phyloP scores from a whole-genome alignment of 2,329 filamentous ascomycete genomes.

The Alternaria brassicicola region DNA sequence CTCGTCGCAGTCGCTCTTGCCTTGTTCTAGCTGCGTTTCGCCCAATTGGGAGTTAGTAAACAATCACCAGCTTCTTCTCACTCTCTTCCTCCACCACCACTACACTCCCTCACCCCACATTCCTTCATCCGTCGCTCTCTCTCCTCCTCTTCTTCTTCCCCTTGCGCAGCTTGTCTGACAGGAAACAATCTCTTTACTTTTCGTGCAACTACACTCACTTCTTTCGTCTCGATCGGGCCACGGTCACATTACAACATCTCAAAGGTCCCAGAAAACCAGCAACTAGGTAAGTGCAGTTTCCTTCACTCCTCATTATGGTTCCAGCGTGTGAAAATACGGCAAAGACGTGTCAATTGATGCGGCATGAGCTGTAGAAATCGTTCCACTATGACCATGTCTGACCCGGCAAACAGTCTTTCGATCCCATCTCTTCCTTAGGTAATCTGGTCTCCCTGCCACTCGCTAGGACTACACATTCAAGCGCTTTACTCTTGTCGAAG shows the following conservation, averaged over 20 bases:
- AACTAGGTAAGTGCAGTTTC: conserved; percentile 15
- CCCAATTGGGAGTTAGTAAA: conserved; percentile 19
- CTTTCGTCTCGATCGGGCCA: conserved; percentile 25
- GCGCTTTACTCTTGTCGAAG: conserved; percentile 14
- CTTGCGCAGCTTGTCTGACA: conserved; percentile 30
- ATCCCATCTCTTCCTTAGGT: background rate
- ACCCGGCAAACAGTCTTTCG: conserved; percentile 21
- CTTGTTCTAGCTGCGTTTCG: conserved; percentile 8
- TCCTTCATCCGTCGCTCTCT: conserved; percentile 26
- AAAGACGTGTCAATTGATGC: conserved; percentile 14
- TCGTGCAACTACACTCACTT: conserved; percentile 25
- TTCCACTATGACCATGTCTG: conserved; percentile 2
- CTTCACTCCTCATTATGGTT: background rate
- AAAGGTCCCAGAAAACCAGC: conserved; percentile 8
- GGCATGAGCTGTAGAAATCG: background rate
- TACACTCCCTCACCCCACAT: conserved; percentile 24
- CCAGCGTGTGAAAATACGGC: conserved; percentile 4
- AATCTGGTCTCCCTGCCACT: conserved; percentile 17
- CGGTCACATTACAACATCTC: conserved; percentile 19
- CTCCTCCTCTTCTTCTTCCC: conserved; percentile 23
- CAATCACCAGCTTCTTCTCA: conserved; percentile 11
- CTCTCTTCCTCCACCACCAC: conserved; percentile 16
- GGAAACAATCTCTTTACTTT: conserved; percentile 34
- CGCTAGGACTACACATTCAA: conserved; percentile 6
- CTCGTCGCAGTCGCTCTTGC: conserved; percentile 10